These are phyloP conservation scores for Geotrichum bryndzae DNA, from an alignment of 1,139 yeast species.

Conservation along the genomic window DNA sequence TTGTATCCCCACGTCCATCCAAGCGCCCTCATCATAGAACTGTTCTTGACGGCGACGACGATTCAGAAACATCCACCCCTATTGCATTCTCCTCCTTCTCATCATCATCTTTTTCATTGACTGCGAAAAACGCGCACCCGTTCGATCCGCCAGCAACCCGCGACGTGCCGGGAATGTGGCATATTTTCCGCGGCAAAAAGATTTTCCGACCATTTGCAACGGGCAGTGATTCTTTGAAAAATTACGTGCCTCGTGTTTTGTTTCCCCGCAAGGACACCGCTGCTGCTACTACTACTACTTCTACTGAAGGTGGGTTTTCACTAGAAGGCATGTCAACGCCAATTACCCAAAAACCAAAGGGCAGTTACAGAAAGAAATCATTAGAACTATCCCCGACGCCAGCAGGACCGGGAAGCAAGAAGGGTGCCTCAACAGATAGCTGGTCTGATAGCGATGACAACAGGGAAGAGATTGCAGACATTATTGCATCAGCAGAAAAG, in stretches of 20 bases:
- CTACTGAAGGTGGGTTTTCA: background rate
- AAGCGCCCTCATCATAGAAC: background rate
- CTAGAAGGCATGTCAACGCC: background rate
- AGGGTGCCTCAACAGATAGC: background rate
- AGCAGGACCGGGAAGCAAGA: background rate
- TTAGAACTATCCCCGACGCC: background rate
- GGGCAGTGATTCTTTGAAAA: slow-evolving; percentile 18
- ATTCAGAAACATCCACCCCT: background rate
- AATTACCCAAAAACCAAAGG: background rate
- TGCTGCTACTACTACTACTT: background rate
- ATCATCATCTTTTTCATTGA: background rate
- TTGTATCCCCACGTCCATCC: background rate
- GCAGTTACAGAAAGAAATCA: background rate
- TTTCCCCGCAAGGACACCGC: background rate
- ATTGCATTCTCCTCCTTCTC: background rate
- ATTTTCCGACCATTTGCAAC: slow-evolving; percentile 35
- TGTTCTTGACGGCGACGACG: background rate
- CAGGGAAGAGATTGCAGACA: background rate
- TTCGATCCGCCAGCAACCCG: slow-evolving; percentile 1
- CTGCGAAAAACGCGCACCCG: background rate
- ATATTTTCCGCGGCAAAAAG: slow-evolving; percentile 37
- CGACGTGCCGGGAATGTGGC: slow-evolving; percentile 35
- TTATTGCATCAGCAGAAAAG: background rate
- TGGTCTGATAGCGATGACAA: background rate
- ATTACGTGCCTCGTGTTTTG: slow-evolving; percentile 6